Percentiles rank a stretch among this genome's conserved stretches.
phyloP scores from a whole-genome alignment of 2,329 filamentous ascomycete genomes.

The Cladophialophora carrionii region DNA sequence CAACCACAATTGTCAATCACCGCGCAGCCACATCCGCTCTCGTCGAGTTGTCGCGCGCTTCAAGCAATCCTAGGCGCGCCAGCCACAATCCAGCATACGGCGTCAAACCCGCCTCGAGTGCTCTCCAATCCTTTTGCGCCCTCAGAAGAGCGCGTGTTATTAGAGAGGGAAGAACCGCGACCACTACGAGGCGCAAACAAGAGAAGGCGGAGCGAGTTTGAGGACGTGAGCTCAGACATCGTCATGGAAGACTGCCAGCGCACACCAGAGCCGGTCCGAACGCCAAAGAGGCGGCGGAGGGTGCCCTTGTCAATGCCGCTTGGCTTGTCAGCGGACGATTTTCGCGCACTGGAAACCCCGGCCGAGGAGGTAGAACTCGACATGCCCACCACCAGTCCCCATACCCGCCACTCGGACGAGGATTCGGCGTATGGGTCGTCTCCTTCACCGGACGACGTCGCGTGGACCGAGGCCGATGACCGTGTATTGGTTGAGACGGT shows the following conservation, averaged over 20 bases:
- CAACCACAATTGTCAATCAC: constrained; percentile 44
- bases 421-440: constrained; percentile 33
- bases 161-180: constrained; percentile 35
- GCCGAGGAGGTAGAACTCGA: constrained; percentile 35
- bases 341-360: constrained; percentile 46
- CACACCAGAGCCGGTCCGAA: constrained; percentile 38
- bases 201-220: constrained; percentile 43
- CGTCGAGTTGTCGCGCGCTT: constrained; percentile 38
- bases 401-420: constrained; percentile 17
- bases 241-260: constrained; percentile 29
- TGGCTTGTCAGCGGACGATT: constrained; percentile 50
- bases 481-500: constrained; percentile 49
- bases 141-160: constrained; percentile 21
- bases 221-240: constrained; percentile 35
- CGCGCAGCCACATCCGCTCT: constrained; percentile 47
- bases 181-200: constrained; percentile 46
- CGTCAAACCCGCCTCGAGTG: constrained; percentile 41
- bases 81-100: constrained; percentile 40
- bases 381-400: constrained; percentile 31
- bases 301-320: constrained; percentile 51
- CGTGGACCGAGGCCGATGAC: constrained; percentile 50
- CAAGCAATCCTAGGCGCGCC: constrained; percentile 37
- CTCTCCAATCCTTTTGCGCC: constrained; percentile 37
- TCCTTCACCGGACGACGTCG: constrained; percentile 26
- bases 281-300: constrained; percentile 51